phyloP scores from a whole-genome alignment of 768 basidiomycete species.

The Termitomyces sp. region DNA sequence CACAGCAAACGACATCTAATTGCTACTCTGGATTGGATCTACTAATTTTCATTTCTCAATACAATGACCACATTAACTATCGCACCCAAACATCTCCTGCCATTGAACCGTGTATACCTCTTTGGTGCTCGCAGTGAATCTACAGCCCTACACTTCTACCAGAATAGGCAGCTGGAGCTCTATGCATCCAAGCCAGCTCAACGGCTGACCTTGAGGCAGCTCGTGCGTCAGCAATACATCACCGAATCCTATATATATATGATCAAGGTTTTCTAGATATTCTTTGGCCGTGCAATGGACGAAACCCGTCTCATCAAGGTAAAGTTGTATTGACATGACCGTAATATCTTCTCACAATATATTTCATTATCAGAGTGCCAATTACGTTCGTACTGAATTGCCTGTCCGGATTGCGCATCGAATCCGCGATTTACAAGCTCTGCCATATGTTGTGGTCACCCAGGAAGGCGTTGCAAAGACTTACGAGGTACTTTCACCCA shows the following conservation, averaged over 20 bases:
- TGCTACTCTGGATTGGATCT: not conserved
- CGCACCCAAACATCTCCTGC: slow-evolving; percentile 3
- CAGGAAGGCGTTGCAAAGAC: slow-evolving; percentile 81
- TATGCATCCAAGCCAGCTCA: slow-evolving; percentile 76
- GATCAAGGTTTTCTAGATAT: slow-evolving; percentile 47
- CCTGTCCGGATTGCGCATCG: slow-evolving; percentile 88
- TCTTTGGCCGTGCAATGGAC: slow-evolving; percentile 82
- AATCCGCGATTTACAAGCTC: slow-evolving; percentile 77
- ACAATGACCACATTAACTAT: slow-evolving; percentile 12
- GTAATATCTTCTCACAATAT: not conserved
- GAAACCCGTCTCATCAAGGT: slow-evolving; percentile 77
- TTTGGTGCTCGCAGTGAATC: slow-evolving; percentile 14
- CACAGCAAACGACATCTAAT: not conserved
- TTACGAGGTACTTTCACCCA: slow-evolving; percentile 63
- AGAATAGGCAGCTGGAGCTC: slow-evolving; percentile 76
- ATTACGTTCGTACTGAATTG: slow-evolving; percentile 86
- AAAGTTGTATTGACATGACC: slow-evolving; percentile 8
- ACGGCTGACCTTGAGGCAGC: slow-evolving; percentile 71
- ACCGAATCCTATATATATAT: not conserved
- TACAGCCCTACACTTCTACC: slow-evolving; percentile 67
- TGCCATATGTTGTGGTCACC: slow-evolving; percentile 85
- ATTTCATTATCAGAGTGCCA: slow-evolving; percentile 59
- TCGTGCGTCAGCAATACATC: slow-evolving; percentile 45
- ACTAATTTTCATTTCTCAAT: not conserved
- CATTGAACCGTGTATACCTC: not conserved